These are phyloP conservation scores for Dissophora globulifera DNA, from an alignment of 192 early-diverging fungal genomes.

Conservation along the genomic window DNA sequence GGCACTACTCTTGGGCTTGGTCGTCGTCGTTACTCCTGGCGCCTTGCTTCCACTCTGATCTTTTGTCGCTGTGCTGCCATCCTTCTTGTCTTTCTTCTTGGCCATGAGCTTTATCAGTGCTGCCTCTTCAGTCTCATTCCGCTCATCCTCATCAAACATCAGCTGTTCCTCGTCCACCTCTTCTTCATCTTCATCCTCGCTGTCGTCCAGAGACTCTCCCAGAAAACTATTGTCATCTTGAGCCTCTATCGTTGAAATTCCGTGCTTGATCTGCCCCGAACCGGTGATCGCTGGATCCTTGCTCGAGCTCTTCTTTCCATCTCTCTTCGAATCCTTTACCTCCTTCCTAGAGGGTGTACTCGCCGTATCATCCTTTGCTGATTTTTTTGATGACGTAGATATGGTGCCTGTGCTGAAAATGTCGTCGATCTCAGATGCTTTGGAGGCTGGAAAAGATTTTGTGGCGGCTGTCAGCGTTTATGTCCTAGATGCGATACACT, in stretches of 20 bases:
- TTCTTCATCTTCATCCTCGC: constrained; percentile 18
- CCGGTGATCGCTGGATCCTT: neutral
- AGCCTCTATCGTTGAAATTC: too few species aligned
- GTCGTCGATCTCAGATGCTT: constrained; percentile 45
- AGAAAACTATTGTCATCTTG: constrained; percentile 1
- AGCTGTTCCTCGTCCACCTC: constrained; percentile 22
- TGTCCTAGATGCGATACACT: too few species aligned
- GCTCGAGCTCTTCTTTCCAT: neutral
- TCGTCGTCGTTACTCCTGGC: neutral
- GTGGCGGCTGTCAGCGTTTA: too few species aligned
- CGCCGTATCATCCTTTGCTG: neutral
- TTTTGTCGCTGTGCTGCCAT: neutral
- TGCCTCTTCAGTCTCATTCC: constrained; percentile 46
- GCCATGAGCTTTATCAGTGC: constrained; percentile 36
- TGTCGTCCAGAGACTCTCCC: constrained; percentile 22
- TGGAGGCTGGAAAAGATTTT: constrained; percentile 8
- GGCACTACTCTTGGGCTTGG: constrained; percentile 20
- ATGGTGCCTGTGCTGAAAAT: constrained; percentile 47
- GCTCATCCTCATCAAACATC: constrained; percentile 44
- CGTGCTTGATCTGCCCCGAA: too few species aligned
- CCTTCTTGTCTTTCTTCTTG: constrained; percentile 26
- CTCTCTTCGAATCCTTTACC: constrained; percentile 3
- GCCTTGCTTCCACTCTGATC: neutral
- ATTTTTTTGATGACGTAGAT: constrained; percentile 2
- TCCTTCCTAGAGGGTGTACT: too few species aligned